Conservation (phyloP, 2,329 filamentous ascomycete genomes). For the Sordariomycetes sp. region DNA sequence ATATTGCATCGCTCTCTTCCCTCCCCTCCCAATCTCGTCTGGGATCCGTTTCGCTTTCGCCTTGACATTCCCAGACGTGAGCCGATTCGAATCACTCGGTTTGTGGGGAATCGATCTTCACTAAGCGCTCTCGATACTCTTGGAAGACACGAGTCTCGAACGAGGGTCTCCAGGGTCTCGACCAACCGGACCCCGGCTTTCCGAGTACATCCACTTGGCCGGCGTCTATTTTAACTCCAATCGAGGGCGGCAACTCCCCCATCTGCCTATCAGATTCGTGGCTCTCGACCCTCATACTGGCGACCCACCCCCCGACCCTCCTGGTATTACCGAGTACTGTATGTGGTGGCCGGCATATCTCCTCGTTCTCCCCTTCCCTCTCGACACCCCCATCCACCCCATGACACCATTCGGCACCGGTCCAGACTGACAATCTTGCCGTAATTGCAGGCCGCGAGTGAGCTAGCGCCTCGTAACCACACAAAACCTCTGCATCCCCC, state of each 20-base stretch:
- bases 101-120: background rate
- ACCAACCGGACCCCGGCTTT: slow-evolving; percentile 3
- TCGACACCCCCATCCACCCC: slow-evolving; percentile 16
- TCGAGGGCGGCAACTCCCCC: slow-evolving; percentile 26
- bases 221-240: slow-evolving; percentile 33
- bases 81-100: background rate
- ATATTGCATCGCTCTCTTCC: background rate
- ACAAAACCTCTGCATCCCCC: slow-evolving; percentile 22
- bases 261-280: slow-evolving; percentile 31
- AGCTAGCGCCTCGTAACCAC: slow-evolving; percentile 18
- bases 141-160: background rate
- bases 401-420: background rate
- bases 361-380: slow-evolving; percentile 7
- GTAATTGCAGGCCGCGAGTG: slow-evolving; percentile 3
- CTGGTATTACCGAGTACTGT: slow-evolving; percentile 9
- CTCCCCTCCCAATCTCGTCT: background rate
- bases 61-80: background rate
- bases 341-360: slow-evolving; percentile 24
- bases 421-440: slow-evolving; percentile 11
- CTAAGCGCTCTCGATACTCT: slow-evolving; percentile 1
- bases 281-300: background rate
- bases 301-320: background rate
- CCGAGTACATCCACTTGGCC: background rate
- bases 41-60: background rate
- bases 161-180: background rate